A percentile compares a stretch with the other conserved stretches of the same genome.
phyloP scores from a whole-genome alignment of 176 grass and related monocot genomes.

The Stipa capillata region DNA sequence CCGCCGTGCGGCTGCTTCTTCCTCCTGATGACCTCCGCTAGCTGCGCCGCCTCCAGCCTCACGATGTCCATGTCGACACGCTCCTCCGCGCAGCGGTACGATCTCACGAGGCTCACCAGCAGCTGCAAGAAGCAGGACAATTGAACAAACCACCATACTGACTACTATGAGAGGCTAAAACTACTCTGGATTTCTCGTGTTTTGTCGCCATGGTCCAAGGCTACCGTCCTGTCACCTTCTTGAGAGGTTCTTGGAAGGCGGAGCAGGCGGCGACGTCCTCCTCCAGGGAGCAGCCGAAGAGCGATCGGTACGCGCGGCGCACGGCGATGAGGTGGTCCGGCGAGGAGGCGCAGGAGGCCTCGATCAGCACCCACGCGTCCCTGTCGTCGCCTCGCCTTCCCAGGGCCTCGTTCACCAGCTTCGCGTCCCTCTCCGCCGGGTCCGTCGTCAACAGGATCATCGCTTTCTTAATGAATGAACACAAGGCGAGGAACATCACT shows the following conservation, averaged over 20 bases:
- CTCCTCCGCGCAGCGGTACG: conserved; percentile 36
- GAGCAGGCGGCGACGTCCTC: conserved; percentile 51
- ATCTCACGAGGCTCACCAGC: conserved; percentile 40
- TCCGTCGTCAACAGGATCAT: conserved; percentile 58
- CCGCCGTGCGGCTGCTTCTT: conserved; percentile 25
- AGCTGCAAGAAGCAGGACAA: conserved; percentile 20
- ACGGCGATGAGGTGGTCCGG: conserved; percentile 67
- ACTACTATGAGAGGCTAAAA: no score
- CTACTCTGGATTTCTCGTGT: neutral
- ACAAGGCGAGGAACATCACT: neutral
- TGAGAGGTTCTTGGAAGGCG: conserved; percentile 32
- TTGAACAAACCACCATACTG: no score
- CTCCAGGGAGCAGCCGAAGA: conserved; percentile 55
- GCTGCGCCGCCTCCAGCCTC: conserved; percentile 21
- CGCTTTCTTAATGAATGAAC: conserved; percentile 7
- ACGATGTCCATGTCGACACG: conserved; percentile 29
- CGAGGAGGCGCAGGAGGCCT: conserved; percentile 52
- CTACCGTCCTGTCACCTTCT: no score
- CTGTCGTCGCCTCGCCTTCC: conserved; percentile 29
- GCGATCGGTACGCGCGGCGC: conserved; percentile 47
- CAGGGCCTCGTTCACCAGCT: conserved; percentile 42
- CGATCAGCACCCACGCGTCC: conserved; percentile 37
- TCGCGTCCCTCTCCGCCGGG: conserved; percentile 63
- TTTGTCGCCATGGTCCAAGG: no score
- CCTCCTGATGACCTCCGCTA: conserved; percentile 38